Conservation (phyloP, 2,329 filamentous ascomycete species). For the Colletotrichum liaoningense region DNA sequence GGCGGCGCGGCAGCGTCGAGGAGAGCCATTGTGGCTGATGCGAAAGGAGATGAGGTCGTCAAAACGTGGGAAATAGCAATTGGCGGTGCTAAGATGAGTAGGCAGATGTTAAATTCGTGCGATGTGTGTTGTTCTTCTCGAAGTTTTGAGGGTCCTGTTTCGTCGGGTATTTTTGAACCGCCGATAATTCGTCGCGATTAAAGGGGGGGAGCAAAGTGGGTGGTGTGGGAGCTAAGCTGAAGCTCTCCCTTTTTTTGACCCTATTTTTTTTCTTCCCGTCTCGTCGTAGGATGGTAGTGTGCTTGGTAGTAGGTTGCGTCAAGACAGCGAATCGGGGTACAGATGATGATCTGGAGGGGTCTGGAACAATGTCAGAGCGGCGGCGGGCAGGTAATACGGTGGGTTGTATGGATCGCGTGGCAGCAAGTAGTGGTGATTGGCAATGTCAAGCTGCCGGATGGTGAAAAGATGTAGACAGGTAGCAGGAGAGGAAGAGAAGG, state of each 20-base stretch:
- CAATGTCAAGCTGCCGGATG: neutral
- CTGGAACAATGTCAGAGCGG: conserved; percentile 11
- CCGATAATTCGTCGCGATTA: conserved; percentile 15
- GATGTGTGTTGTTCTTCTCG: neutral
- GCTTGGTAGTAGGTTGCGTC: neutral
- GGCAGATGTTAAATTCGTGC: neutral
- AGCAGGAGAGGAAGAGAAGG: neutral
- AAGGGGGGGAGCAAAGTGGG: neutral
- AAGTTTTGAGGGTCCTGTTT: conserved; percentile 12
- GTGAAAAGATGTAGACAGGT: neutral
- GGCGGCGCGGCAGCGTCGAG: conserved; percentile 51
- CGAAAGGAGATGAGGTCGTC: neutral
- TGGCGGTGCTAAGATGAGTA: neutral
- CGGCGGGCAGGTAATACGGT: neutral
- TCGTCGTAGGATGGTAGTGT: neutral
- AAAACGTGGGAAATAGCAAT: conserved; percentile 10
- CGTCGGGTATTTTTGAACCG: conserved; percentile 20
- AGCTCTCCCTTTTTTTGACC: conserved; percentile 4
- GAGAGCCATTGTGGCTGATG: conserved; percentile 51
- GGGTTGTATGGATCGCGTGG: neutral
- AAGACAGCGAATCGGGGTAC: conserved; percentile 1
- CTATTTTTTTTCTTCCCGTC: neutral
- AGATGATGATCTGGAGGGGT: conserved; percentile 13
- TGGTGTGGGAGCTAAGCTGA: conserved; percentile 8
- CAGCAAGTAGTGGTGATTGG: neutral